Percentiles rank a stretch among this genome's conserved stretches.
phyloP scores from a whole-genome alignment of 192 early-diverging fungal genomes.

The Diversispora eburnea region DNA sequence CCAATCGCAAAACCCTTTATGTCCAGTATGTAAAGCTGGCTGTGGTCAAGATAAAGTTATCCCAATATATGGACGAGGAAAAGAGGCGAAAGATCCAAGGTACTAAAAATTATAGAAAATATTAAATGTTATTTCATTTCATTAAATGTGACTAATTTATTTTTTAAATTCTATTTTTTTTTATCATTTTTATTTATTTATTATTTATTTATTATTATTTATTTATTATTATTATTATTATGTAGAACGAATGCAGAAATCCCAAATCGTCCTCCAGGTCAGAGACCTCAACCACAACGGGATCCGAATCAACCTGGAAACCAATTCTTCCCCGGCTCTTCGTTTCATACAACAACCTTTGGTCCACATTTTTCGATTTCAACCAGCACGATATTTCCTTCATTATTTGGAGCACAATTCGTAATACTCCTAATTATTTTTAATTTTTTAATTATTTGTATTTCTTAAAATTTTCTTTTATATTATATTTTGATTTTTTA shows the following conservation, averaged over 20 bases:
- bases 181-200: not conserved
- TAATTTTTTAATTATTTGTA: not conserved
- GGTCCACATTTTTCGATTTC: conserved; percentile 59
- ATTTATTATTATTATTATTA: not conserved
- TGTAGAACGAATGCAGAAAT: conserved; percentile 40
- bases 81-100: conserved; percentile 73
- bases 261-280: conserved; percentile 74
- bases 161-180: too few species aligned
- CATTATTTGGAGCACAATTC: conserved; percentile 62
- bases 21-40: conserved; percentile 83
- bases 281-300: conserved; percentile 65
- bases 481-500: too few species aligned
- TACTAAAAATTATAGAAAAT: conserved; percentile 15
- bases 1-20: conserved; percentile 65
- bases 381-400: conserved; percentile 67
- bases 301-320: conserved; percentile 49
- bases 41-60: conserved; percentile 82
- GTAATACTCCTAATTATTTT: conserved; percentile 30
- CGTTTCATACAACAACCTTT: conserved; percentile 54
- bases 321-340: conserved; percentile 50
- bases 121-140: too few species aligned
- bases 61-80: conserved; percentile 77
- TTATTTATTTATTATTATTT: too few species aligned
- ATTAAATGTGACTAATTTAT: too few species aligned
- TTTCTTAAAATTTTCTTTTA: not conserved